phyloP scores from a whole-genome alignment of 148 eudicot genomes.

The Arctostaphylos glauca region DNA sequence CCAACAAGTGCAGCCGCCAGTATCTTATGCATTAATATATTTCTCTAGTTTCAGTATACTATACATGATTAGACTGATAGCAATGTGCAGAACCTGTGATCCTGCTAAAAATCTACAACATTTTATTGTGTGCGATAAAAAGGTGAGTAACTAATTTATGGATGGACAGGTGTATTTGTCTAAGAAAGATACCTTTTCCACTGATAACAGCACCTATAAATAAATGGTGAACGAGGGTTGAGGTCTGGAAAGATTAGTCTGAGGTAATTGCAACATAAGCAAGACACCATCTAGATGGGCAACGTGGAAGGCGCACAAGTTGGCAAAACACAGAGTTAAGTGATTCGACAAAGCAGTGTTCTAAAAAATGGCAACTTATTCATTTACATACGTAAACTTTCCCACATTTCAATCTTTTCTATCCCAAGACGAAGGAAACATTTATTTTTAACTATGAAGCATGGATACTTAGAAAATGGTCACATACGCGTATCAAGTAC shows the following conservation, averaged over 20 bases:
- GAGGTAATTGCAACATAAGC: neutral
- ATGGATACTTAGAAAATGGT: too few relatives aligned
- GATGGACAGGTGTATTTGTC: too few relatives aligned
- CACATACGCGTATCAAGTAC: too few relatives aligned
- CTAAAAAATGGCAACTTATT: too few relatives aligned
- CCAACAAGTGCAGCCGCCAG: neutral
- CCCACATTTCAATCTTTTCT: too few relatives aligned
- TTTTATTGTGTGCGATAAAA: neutral
- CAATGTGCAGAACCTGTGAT: neutral
- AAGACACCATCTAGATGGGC: neutral
- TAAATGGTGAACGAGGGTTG: neutral
- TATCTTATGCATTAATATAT: neutral
- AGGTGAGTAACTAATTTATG: neutral
- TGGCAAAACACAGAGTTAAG: neutral
- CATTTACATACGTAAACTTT: too few relatives aligned
- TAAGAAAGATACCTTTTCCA: too few relatives aligned
- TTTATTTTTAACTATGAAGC: too few relatives aligned
- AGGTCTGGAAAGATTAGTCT: neutral
- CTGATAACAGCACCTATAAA: neutral
- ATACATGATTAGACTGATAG: neutral
- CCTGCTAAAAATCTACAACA: neutral
- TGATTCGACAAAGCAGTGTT: neutral
- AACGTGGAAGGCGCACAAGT: neutral
- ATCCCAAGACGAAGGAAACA: too few relatives aligned
- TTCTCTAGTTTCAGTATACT: neutral